Conservation (phyloP, 2,329 filamentous ascomycete genomes). For the Chaetoscypha palmicola region DNA sequence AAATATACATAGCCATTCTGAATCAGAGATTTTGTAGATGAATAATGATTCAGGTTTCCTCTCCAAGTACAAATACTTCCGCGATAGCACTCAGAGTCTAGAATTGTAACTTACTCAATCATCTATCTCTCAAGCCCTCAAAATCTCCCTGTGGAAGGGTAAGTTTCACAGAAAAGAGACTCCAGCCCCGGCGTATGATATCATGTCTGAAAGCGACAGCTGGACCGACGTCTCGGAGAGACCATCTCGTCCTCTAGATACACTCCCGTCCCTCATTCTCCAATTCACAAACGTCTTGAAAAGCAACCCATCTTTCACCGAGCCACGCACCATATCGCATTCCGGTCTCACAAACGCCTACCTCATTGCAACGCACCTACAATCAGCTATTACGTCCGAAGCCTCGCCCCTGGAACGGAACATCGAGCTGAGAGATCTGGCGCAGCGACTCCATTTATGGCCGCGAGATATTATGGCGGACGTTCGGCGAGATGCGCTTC, state of each 20-base stretch:
- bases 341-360: not conserved
- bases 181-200: no score
- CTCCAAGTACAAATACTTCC: no score
- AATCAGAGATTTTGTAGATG: no score
- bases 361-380: not conserved
- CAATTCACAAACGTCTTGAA: not conserved
- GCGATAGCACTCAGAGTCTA: no score
- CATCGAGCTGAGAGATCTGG: constrained; percentile 1
- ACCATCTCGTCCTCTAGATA: not conserved
- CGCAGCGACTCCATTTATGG: constrained; percentile 1
- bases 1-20: no score
- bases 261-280: not conserved
- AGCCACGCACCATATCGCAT: not conserved
- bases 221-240: not conserved
- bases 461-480: not conserved
- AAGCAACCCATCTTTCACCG: not conserved
- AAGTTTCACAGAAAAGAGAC: no score
- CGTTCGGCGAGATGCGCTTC: not conserved
- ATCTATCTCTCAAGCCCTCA: no score
- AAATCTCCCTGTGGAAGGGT: no score
- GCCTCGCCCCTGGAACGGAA: not conserved
- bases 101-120: no score
- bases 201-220: no score
- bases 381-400: not conserved
- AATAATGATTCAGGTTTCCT: no score